phyloP scores from a whole-genome alignment of 306 rosid genomes.

The Prunus fruticosa region DNA sequence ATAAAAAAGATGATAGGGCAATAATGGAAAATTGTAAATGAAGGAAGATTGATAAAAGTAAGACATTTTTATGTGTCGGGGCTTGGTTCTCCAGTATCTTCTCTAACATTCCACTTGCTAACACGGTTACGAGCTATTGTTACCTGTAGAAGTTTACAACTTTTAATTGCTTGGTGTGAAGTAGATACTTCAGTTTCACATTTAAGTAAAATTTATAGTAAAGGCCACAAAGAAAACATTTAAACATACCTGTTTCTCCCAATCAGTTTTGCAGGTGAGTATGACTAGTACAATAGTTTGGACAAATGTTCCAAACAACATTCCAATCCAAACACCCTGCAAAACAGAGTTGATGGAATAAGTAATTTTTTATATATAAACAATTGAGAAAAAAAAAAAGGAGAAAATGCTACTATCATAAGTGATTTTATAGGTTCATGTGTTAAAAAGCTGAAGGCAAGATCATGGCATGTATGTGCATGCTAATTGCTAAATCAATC shows the following conservation, averaged over 20 bases:
- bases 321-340: constrained; percentile 68
- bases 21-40: no score
- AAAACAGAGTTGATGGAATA: neutral
- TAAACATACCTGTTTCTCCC: constrained; percentile 53
- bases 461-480: no score
- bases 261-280: constrained; percentile 53
- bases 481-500: no score
- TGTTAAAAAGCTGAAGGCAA: no score
- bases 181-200: neutral
- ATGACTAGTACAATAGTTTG: constrained; percentile 42
- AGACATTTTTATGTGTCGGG: neutral
- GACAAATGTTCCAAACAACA: constrained; percentile 55
- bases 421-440: no score
- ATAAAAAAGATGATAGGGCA: no score
- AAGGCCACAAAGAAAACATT: neutral
- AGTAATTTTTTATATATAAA: neutral
- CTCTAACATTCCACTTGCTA: constrained; percentile 29
- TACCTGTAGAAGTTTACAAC: constrained; percentile 3
- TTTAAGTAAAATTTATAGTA: neutral
- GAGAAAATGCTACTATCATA: neutral
- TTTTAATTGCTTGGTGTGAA: neutral
- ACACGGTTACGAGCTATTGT: constrained; percentile 33
- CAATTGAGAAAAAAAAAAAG: no score
- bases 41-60: neutral
- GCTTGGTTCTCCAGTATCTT: constrained; percentile 13